Evolutionary conservation across 495 filamentous ascomycete genomes (phyloP).

Genomic region (Astrothelium macrocarpum): DNA sequence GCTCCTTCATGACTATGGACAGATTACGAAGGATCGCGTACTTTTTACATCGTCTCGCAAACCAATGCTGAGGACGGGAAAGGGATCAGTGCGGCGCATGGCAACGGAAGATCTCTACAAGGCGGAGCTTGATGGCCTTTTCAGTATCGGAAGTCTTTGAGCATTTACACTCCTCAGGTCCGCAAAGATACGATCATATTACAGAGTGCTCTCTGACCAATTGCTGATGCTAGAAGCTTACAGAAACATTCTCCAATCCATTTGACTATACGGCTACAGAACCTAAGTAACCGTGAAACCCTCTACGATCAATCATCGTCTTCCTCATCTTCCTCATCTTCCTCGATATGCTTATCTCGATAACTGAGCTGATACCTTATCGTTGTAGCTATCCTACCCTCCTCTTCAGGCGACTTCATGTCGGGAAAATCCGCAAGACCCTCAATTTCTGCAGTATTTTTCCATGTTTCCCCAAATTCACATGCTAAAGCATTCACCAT

Average conservation of each 20-base stretch:
- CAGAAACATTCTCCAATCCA: too few relatives aligned
- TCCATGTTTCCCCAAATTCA: slow-evolving; percentile 2
- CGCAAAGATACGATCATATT: too few relatives aligned
- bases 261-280: too few relatives aligned
- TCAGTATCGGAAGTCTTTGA: too few relatives aligned
- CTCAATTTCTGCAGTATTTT: background rate
- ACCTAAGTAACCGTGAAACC: too few relatives aligned
- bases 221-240: too few relatives aligned
- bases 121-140: background rate
- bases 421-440: background rate
- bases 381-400: background rate
- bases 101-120: background rate
- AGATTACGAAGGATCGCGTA: background rate
- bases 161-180: too few relatives aligned
- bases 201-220: too few relatives aligned
- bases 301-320: too few relatives aligned
- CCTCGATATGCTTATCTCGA: too few relatives aligned
- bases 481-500: slow-evolving; percentile 4
- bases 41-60: background rate
- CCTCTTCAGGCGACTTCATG: background rate
- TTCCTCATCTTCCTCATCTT: too few relatives aligned
- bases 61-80: background rate
- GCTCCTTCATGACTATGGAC: background rate
- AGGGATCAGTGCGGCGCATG: background rate
- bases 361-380: too few relatives aligned